Conservation (phyloP, 2,329 filamentous ascomycete species). For the Pseudogymnoascus sp. region DNA sequence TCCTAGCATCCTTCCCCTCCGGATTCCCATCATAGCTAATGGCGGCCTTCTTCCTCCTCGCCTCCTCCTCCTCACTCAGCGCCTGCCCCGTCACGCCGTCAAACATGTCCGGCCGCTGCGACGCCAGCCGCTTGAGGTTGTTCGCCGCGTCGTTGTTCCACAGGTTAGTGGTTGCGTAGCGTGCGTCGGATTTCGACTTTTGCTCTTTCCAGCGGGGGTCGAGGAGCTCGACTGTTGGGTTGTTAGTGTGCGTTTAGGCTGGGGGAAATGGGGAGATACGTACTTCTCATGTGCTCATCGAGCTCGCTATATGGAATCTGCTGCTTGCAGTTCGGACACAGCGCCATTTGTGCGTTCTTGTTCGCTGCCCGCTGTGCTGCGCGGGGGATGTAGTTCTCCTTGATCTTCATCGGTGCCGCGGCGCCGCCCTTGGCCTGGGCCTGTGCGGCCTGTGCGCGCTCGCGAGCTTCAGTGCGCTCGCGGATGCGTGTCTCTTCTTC, state of each 20-base stretch:
- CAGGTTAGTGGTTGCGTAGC: slow-evolving; percentile 78
- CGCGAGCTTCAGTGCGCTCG: slow-evolving; percentile 51
- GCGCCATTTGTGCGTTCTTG: slow-evolving; percentile 57
- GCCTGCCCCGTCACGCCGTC: slow-evolving; percentile 63
- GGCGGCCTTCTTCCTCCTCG: slow-evolving; percentile 69
- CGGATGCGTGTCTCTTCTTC: slow-evolving; percentile 45
- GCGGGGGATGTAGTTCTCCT: slow-evolving; percentile 84
- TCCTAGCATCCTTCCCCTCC: slow-evolving; percentile 48
- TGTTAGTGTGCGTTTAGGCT: slow-evolving; percentile 14
- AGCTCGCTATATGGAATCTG: slow-evolving; percentile 81
- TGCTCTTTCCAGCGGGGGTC: slow-evolving; percentile 96
- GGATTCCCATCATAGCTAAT: slow-evolving; percentile 58
- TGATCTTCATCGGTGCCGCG: slow-evolving; percentile 70
- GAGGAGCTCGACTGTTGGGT: slow-evolving; percentile 62
- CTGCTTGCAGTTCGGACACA: slow-evolving; percentile 91
- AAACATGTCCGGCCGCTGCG: slow-evolving; percentile 80
- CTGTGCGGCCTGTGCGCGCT: slow-evolving; percentile 66
- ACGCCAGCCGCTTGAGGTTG: slow-evolving; percentile 90
- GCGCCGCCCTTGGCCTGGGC: slow-evolving; percentile 64
- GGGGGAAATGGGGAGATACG: slow-evolving; percentile 23
- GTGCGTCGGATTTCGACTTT: slow-evolving; percentile 77
- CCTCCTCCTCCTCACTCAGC: slow-evolving; percentile 64
- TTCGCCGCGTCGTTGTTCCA: slow-evolving; percentile 82
- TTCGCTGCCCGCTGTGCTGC: slow-evolving; percentile 66
- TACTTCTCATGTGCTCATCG: slow-evolving; percentile 85